Conservation (phyloP, 208 protist genomes). For the Leishmania martiniquensis region DNA sequence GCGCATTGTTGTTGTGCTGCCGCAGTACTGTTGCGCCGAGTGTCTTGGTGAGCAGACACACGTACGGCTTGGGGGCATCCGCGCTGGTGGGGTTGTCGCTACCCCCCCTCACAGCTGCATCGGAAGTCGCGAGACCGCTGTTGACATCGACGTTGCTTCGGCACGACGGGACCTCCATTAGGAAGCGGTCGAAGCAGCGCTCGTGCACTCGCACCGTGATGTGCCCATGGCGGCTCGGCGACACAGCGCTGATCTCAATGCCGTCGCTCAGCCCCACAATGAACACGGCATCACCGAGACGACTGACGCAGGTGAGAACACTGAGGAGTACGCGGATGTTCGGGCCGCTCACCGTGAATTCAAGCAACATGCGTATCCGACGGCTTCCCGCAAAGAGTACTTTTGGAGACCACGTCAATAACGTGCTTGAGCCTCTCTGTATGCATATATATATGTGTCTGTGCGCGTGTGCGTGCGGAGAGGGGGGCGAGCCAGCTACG, state of each 20-base stretch:
- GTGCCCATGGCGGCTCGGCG: conserved; percentile 32
- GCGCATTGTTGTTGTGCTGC: conserved; percentile 30
- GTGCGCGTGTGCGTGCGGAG: not conserved
- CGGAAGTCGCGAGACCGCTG: not conserved
- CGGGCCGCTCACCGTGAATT: conserved; percentile 42
- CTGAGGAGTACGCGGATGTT: conserved; percentile 52
- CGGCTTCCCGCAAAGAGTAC: not conserved
- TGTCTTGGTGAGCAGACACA: conserved; percentile 47
- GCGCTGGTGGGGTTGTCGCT: not conserved
- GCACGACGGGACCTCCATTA: not conserved
- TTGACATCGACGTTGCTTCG: not conserved
- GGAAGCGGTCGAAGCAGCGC: conserved; percentile 41
- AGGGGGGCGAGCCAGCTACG: not conserved
- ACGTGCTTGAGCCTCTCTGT: conserved; percentile 11
- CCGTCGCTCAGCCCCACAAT: conserved; percentile 39
- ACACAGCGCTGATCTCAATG: conserved; percentile 49
- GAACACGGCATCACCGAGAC: conserved; percentile 41
- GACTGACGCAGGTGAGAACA: conserved; percentile 38
- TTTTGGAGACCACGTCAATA: not conserved
- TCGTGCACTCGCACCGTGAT: conserved; percentile 40
- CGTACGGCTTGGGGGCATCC: not conserved
- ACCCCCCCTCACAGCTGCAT: not conserved
- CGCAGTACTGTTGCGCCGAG: conserved; percentile 51
- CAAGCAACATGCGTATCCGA: conserved; percentile 34
- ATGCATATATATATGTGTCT: not conserved